phyloP scores from a whole-genome alignment of 1,284 basidiomycete genomes.

The Kwoniella shivajii region DNA sequence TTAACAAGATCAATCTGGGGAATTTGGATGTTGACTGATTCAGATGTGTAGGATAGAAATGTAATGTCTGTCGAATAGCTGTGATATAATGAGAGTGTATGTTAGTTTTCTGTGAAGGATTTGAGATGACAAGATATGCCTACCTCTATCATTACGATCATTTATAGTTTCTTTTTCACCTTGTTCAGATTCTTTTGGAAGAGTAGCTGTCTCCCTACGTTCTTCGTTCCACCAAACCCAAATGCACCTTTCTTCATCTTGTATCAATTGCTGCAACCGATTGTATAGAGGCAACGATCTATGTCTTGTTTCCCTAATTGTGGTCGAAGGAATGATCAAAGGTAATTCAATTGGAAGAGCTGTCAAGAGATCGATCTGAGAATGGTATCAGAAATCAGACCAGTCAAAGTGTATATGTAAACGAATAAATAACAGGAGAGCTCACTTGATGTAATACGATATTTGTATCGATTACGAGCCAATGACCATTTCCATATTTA shows the following conservation, averaged over 20 bases:
- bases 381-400: not conserved
- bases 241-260: constrained; percentile 70
- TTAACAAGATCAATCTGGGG: constrained; percentile 75
- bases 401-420: not conserved
- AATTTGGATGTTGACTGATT: constrained; percentile 58
- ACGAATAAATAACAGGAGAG: constrained; percentile 7
- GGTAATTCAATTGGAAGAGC: constrained; percentile 71
- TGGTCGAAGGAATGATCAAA: constrained; percentile 90
- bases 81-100: not conserved
- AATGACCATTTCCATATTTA: constrained; percentile 62
- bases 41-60: constrained; percentile 82
- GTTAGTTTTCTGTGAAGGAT: not conserved
- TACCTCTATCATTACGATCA: constrained; percentile 89
- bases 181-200: constrained; percentile 28
- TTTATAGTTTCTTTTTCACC: constrained; percentile 62
- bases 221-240: constrained; percentile 95
- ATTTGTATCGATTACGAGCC: constrained; percentile 92
- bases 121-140: constrained; percentile 18
- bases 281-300: constrained; percentile 91
- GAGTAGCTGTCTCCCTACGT: constrained; percentile 60
- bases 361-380: constrained; percentile 88
- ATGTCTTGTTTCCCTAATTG: constrained; percentile 93
- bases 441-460: constrained; percentile 85
- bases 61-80: constrained; percentile 81
- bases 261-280: constrained; percentile 77